A percentile compares a stretch with the other conserved stretches of the same genome.
Conservation (phyloP, 352 stramenopile species). For the Globisporangium recalcitrans region DNA sequence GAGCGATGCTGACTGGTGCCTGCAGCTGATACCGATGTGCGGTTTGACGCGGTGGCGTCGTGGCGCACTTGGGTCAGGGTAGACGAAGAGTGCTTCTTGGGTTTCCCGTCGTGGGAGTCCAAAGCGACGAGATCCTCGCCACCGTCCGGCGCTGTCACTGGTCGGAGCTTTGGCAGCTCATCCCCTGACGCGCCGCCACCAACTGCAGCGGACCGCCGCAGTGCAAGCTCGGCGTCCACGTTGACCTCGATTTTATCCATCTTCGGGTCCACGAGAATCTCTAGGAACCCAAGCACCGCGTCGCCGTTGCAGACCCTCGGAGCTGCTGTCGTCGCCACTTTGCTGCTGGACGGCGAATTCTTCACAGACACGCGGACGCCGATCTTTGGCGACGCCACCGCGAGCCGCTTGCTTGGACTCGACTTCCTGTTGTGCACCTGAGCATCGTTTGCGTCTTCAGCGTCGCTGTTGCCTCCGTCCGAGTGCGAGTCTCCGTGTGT, state of each 20-base stretch:
- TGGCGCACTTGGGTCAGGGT: conserved; percentile 39
- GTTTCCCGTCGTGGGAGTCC: conserved; percentile 9
- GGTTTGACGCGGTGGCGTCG: conserved; percentile 7
- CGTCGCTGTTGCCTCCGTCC: conserved; percentile 38
- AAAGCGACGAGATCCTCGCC: conserved; percentile 1
- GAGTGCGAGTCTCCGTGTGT: conserved; percentile 33
- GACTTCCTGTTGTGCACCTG: neutral
- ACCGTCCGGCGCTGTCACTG: conserved; percentile 30
- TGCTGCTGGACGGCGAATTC: conserved; percentile 14
- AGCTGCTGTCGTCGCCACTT: conserved; percentile 6
- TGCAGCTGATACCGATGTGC: neutral
- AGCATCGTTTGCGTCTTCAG: neutral
- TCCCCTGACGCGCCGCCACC: conserved; percentile 12
- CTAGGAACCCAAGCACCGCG: conserved; percentile 42
- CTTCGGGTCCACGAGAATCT: conserved; percentile 42
- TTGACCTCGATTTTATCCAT: conserved; percentile 60
- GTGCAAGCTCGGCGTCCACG: conserved; percentile 48
- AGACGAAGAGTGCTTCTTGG: conserved; percentile 16
- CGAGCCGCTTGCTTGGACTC: conserved; percentile 12
- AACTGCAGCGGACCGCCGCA: conserved; percentile 20
- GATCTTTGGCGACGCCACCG: conserved; percentile 9
- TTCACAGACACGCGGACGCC: conserved; percentile 14
- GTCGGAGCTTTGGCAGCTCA: conserved; percentile 43
- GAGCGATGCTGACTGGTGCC: conserved; percentile 3
- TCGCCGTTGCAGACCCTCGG: conserved; percentile 56